Conservation (phyloP, 106 monocot genomes). For the Iris macrosiphon region DNA sequence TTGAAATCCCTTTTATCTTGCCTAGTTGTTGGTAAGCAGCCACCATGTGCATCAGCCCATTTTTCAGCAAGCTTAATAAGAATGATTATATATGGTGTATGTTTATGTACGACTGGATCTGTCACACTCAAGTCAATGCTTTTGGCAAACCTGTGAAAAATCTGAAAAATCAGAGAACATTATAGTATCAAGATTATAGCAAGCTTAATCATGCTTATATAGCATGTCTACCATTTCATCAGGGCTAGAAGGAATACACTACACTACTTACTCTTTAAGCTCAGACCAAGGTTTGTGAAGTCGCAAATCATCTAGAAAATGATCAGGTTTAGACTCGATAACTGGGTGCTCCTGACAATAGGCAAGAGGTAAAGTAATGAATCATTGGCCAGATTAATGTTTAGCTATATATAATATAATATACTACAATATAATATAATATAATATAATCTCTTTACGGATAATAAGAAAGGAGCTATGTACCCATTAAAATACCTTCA, state of each 20-base stretch:
- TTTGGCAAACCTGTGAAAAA: slow-evolving; percentile 61
- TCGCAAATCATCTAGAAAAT: slow-evolving; percentile 91
- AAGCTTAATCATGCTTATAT: background rate
- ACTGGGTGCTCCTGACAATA: slow-evolving; percentile 70
- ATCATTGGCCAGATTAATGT: background rate
- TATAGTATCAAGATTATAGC: background rate
- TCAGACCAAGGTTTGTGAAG: slow-evolving; percentile 95
- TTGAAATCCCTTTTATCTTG: slow-evolving; percentile 98
- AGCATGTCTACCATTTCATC: background rate
- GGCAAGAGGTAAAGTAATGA: slow-evolving; percentile 1
- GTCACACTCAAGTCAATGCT: slow-evolving; percentile 53
- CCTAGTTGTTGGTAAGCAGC: slow-evolving; percentile 74
- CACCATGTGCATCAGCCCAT: slow-evolving; percentile 74
- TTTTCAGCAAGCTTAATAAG: slow-evolving; percentile 84
- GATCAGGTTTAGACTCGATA: slow-evolving; percentile 94
- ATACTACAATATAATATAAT: too few relatives aligned
- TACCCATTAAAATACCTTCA: slow-evolving; percentile 53
- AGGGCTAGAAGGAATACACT: background rate
- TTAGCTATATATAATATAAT: too few relatives aligned
- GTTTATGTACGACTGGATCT: slow-evolving; percentile 91
- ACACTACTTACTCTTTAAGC: slow-evolving; percentile 63
- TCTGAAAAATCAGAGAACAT: slow-evolving; percentile 2
- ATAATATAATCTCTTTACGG: background rate
- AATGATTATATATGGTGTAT: slow-evolving; percentile 86
- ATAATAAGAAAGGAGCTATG: background rate